Evolutionary conservation across 495 filamentous ascomycete genomes (phyloP).

Genomic region (Penicilliopsis zonata): DNA sequence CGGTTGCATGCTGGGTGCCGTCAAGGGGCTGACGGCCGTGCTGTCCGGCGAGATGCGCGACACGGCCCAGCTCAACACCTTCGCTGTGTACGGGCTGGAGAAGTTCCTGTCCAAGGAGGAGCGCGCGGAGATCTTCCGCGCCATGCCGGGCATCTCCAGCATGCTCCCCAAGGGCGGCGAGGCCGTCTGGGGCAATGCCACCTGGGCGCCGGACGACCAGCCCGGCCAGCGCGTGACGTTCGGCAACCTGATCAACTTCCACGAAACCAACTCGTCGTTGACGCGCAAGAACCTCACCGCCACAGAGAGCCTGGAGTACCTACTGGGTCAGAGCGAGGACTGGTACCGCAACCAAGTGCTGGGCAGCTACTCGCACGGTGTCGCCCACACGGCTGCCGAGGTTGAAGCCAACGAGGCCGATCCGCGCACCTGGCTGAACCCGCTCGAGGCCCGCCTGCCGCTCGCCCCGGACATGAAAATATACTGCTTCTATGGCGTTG

Average conservation of each 20-base stretch:
- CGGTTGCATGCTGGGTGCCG: slow-evolving; percentile 92
- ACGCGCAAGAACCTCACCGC: slow-evolving; percentile 69
- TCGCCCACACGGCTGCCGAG: slow-evolving; percentile 69
- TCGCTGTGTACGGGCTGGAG: slow-evolving; percentile 93
- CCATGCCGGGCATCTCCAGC: slow-evolving; percentile 91
- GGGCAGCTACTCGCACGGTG: slow-evolving; percentile 72
- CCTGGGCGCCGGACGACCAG: slow-evolving; percentile 80
- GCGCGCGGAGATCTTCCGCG: slow-evolving; percentile 85
- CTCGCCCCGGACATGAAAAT: slow-evolving; percentile 86
- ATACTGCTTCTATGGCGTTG: slow-evolving; percentile 94
- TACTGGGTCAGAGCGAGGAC: slow-evolving; percentile 61
- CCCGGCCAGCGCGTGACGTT: slow-evolving; percentile 59
- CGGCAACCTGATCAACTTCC: slow-evolving; percentile 81
- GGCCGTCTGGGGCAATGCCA: slow-evolving; percentile 83
- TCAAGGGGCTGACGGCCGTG: slow-evolving; percentile 84
- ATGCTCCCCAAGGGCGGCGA: slow-evolving; percentile 97
- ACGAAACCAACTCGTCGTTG: slow-evolving; percentile 49
- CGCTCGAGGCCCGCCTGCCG: slow-evolving; percentile 80
- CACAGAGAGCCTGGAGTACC: slow-evolving; percentile 60
- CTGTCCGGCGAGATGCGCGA: slow-evolving; percentile 97
- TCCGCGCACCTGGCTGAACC: slow-evolving; percentile 85
- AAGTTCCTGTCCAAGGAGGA: slow-evolving; percentile 87
- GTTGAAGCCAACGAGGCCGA: slow-evolving; percentile 80
- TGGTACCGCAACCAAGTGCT: slow-evolving; percentile 73
- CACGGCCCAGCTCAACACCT: slow-evolving; percentile 93